Evolutionary conservation across 164 flowering plant species (phyloP), one percentile per base, ranked within the genome.

Genomic region (Pachysandra terminalis): DNA sequence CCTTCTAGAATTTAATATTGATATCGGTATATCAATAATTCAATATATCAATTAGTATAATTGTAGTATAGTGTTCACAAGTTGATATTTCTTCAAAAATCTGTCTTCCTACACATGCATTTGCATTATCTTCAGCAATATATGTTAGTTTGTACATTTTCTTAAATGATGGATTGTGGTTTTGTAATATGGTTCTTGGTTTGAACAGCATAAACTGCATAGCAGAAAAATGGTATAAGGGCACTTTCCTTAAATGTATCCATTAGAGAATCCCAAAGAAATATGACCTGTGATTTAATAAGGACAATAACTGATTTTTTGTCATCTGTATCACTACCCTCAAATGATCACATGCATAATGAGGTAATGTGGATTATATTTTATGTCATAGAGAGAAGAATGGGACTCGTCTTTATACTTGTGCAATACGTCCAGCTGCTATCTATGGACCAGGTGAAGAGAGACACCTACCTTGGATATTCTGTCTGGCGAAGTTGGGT

Each of bases 381-480:
- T 16, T 10, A 25, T 58, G n/a, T 41, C 23, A 52, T 54, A 89
- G 95, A 80, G 75, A 83, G 60, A 79, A 86, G 72, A 79, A 71
- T 48, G 87, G 92, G 10, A 77, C 72, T 69, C 51, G 75, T 58
- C 84, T 94, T 21, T 85, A 89, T 68, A 83, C 99, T 24, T 95
- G 99, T 82, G 97, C 91, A 3, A 72, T 95, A 23, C 98, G 99
- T 69, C 93, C 99, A 24, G 98, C 96, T 74, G 98, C 90, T 67
- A 92, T 92, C 19, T 95, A 92, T 78, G 98, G 99, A 49, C 99
- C 99, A 6, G 97, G 98, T 68, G 99, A 95, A 86, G 96, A 95
- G 67, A 85, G 98, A 73, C 96, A 90, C 72, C 71, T 95, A 24
- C 97, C 97, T 0, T 81, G 97, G 83, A 87, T 95, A 51, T 65